These are phyloP conservation scores for Amauroascus niger DNA, from an alignment of 2,329 filamentous ascomycete species.

Conservation along the genomic window DNA sequence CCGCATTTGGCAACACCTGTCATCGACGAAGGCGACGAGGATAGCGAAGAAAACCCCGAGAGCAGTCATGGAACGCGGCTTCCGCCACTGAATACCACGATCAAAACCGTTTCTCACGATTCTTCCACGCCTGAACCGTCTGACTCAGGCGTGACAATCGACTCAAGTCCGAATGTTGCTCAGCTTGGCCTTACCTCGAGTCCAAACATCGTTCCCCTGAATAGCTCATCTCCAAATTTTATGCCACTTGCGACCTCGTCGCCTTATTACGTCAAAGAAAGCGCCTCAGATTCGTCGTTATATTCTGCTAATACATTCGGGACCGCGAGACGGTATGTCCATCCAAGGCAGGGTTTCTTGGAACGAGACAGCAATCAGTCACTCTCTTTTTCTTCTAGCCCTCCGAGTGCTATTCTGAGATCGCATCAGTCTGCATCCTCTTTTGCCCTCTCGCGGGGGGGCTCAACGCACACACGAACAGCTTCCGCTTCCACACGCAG, in stretches of 20 bases:
- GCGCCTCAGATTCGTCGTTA: conserved; percentile 30
- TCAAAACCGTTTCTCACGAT: conserved; percentile 31
- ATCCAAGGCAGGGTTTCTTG: conserved; percentile 27
- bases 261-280: conserved; percentile 25
- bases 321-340: conserved; percentile 33
- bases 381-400: conserved; percentile 34
- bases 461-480: conserved; percentile 19
- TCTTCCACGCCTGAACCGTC: conserved; percentile 22
- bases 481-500: conserved; percentile 29
- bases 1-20: conserved; percentile 13
- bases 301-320: conserved; percentile 35
- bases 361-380: conserved; percentile 29
- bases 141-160: conserved; percentile 18
- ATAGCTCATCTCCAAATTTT: conserved; percentile 34
- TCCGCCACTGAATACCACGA: conserved; percentile 22
- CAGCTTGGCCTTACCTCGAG: conserved; percentile 32
- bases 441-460: conserved; percentile 18
- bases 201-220: conserved; percentile 32
- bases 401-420: conserved; percentile 27
- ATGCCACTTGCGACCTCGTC: conserved; percentile 25
- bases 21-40: conserved; percentile 16
- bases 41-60: conserved; percentile 22
- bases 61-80: conserved; percentile 24
- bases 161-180: conserved; percentile 36
- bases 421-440: conserved; percentile 30